Evolutionary conservation across 768 basidiomycete genomes (phyloP), one percentile per base, ranked within the genome.

Genomic region (Cubamyces lactineus): DNA sequence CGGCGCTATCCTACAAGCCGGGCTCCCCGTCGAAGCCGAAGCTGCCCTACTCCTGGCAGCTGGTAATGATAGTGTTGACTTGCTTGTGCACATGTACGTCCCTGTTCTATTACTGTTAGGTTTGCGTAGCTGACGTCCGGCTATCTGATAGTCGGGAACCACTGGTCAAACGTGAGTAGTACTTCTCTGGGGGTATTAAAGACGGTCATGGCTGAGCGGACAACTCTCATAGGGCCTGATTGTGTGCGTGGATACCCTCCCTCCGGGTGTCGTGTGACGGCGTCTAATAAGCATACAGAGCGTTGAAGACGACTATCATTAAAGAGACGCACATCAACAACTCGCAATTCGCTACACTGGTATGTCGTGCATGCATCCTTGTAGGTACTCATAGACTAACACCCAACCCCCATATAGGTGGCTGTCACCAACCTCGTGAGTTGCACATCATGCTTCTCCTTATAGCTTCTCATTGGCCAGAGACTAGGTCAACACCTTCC

Each of bases 281-380:
- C n/a, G 4, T 41, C 58, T 46, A 38, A 59, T 41, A 45, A 48
- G 15, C 53, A 21, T 24, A 1, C 53, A 78, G 77, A 23, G 68
- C 78, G 2, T 64, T 77, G 57, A 79, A 78, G 66, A 79, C 78
- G 8, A 79, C 78, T 8, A 78, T 79, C 67, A 76, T 78, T 57
- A 75, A 75, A 40, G 73, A 77, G 64, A 71, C 75, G 1, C 63
- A 78, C 30, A 78, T 79, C 68, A 79, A 79, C 67, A 79, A 79
- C 65, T 78, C 78, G 3, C 70, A 79, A 58, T 79, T 79, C 61
- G 77, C 78, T 11, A 79, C 78, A 19, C 64, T 79, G 62, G 77
- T 78, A 59, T 19, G 67, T 24, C n/a, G 46, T 11, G 26, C 42
- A 17, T 23, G 8, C 17, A 17, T 8, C 6, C 38, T 21, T 28